Evolutionary conservation across 805 yeast genomes (phyloP), one percentile per base, ranked within the genome.

Genomic region (Candida fluviatilis): DNA sequence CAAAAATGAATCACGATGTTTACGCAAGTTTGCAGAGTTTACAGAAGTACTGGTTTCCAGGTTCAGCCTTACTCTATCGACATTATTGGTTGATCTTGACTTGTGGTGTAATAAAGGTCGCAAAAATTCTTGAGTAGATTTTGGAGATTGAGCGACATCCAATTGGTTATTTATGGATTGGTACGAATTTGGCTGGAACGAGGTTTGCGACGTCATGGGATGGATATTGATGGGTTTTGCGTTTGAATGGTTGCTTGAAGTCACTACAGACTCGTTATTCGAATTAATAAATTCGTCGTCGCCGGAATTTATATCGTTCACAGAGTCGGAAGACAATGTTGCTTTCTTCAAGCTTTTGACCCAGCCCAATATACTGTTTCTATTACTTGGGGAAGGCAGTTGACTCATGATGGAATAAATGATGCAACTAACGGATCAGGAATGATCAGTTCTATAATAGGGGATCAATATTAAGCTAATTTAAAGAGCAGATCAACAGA

Each of bases 41-140:
- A 47, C 69, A 49, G 48, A 44, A 31, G 52, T 60, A 48, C 50
- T 39, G 4, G 35, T 33, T 54, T 58, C 41, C 37, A 59, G 47
- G 59, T 70, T 66, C 5, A 74, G 64, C 15, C 71, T 49, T 10
- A 56, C 60, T 37, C 69, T 45, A 42, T 57, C 56, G 30, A 69
- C 67, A 47, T 69, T 69, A 48, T 71, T 74, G 12, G 77, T 63
- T 16, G 78, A 73, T 26, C 78, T 56, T 14, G 77, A 66, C 49
- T 75, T 74, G 46, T 71, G 76, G 35, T 74, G 68, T 26, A 75
- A 48, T 13, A 73, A 57, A 1, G 80, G 80, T 37, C 80, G 63
- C 28, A 66, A 42, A 50, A 59, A 46, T 50, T 64, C 56, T 19
- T 47, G 52, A 27, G 44, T 40, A 19, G 17, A n/a, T 14, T 41